Conservation (phyloP, 371 early-diverging fungal species). For the Saksenaea oblongispora region DNA sequence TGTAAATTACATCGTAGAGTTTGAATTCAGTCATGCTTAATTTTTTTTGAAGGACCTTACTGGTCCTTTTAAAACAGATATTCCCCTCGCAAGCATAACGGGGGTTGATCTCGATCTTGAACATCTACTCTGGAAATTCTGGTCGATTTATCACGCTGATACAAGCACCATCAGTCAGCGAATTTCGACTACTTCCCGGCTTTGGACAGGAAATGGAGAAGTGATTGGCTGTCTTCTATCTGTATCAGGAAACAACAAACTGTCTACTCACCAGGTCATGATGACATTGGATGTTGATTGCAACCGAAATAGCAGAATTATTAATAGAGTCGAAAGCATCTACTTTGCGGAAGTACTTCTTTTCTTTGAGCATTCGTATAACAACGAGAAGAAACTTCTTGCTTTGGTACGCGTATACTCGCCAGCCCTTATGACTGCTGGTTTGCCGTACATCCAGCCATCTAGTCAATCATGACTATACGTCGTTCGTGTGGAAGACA, state of each 20-base stretch:
- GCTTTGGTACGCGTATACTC: not conserved
- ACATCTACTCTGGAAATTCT: not conserved
- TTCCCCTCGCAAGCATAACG: no score
- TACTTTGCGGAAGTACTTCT: not conserved
- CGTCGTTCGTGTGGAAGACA: not conserved
- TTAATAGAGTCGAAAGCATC: not conserved
- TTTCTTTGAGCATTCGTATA: not conserved
- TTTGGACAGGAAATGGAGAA: not conserved
- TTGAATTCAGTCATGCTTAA: no score
- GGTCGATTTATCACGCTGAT: not conserved
- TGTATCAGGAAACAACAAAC: not conserved
- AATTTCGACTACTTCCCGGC: not conserved
- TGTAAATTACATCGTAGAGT: no score
- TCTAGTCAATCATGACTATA: not conserved
- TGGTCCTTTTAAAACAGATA: no score
- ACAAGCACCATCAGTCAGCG: not conserved
- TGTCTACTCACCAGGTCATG: not conserved
- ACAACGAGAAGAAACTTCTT: not conserved
- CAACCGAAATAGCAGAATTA: not conserved
- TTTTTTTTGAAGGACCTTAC: no score
- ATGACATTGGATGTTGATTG: not conserved
- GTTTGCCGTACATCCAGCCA: not conserved
- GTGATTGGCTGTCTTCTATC: not conserved
- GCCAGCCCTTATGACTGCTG: not conserved
- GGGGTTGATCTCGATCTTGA: no score